Conservation (phyloP, 345 rosid genomes). For the Arabidopsis thaliana region DNA sequence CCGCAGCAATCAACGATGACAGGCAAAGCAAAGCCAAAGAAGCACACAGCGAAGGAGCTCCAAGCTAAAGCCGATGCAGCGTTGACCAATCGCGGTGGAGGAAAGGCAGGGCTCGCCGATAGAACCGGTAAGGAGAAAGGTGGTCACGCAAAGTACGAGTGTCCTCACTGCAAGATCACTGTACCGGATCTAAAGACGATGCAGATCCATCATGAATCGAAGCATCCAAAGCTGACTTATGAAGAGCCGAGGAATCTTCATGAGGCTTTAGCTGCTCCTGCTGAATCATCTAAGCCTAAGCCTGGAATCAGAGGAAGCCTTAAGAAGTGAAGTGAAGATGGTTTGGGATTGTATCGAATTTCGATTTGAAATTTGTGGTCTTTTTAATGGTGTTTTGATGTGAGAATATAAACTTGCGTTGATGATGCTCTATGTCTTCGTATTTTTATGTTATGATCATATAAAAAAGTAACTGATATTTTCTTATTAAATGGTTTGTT, state of each 20-base stretch:
- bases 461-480: constrained; percentile 26
- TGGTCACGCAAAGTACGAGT: constrained; percentile 93
- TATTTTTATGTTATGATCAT: constrained; percentile 27
- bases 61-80: constrained; percentile 91
- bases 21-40: constrained; percentile 99
- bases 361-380: neutral
- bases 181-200: constrained; percentile 85
- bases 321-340: constrained; percentile 50
- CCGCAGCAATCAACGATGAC: constrained; percentile 57
- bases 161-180: constrained; percentile 84
- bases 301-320: constrained; percentile 67
- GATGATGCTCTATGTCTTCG: constrained; percentile 25
- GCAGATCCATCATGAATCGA: constrained; percentile 97
- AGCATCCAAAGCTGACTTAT: constrained; percentile 80
- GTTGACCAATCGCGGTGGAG: constrained; percentile 91
- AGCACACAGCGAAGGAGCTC: constrained; percentile 99
- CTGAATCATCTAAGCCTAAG: constrained; percentile 51
- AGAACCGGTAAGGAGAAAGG: constrained; percentile 80
- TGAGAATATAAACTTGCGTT: constrained; percentile 29
- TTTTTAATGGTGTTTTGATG: constrained; percentile 29
- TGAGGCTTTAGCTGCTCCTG: constrained; percentile 45
- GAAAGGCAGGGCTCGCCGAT: constrained; percentile 84
- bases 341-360: constrained; percentile 6
- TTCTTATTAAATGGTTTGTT: constrained; percentile 10
- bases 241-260: constrained; percentile 82